phyloP scores from a whole-genome alignment of 169 alveolate genomes.

The Plasmodium yoelii region DNA sequence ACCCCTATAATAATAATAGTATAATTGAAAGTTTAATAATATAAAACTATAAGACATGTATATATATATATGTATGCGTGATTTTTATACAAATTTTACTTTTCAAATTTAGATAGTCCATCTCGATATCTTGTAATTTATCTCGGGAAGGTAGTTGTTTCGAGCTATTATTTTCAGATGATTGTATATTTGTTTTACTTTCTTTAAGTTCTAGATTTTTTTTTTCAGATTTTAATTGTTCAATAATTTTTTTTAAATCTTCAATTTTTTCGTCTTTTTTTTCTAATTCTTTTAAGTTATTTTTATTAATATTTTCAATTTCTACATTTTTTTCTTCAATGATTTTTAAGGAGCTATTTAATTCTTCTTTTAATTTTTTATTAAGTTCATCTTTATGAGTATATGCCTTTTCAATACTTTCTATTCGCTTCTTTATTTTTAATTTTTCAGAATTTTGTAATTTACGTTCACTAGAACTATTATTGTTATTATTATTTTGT shows the following conservation, averaged over 20 bases:
- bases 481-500: background rate
- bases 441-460: slow-evolving; percentile 9
- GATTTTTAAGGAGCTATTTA: slow-evolving; percentile 47
- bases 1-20: slow-evolving; percentile 26
- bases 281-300: slow-evolving; percentile 27
- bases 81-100: slow-evolving; percentile 13
- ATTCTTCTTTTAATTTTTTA: slow-evolving; percentile 61
- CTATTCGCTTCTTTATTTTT: slow-evolving; percentile 35
- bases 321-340: slow-evolving; percentile 65
- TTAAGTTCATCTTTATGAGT: slow-evolving; percentile 43
- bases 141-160: too few species aligned
- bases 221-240: slow-evolving; percentile 48
- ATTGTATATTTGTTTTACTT: background rate
- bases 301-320: slow-evolving; percentile 44
- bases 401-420: slow-evolving; percentile 13
- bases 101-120: slow-evolving; percentile 23
- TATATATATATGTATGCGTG: background rate
- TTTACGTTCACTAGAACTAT: background rate
- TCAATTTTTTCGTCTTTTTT: slow-evolving; percentile 36
- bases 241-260: slow-evolving; percentile 39
- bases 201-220: background rate
- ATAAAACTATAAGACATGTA: background rate
- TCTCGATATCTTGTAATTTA: background rate
- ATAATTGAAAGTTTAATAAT: background rate
- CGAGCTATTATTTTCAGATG: too few species aligned